Conservation (phyloP, 768 basidiomycete genomes). For the Inosperma sp. region DNA sequence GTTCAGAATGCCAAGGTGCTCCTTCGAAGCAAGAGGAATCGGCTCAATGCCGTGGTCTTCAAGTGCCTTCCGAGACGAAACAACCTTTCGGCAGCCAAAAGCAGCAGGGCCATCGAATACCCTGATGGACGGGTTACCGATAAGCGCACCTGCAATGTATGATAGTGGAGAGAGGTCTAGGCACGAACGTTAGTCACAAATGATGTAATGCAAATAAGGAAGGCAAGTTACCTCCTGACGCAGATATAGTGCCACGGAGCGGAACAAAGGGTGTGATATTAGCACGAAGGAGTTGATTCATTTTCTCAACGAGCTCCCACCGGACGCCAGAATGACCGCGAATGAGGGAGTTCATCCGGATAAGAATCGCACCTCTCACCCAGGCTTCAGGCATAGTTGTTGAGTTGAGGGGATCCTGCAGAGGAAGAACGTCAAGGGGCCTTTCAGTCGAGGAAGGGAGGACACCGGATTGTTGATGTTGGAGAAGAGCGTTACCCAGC, state of each 20-base stretch:
- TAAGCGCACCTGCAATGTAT: constrained; percentile 76
- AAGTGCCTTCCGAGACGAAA: constrained; percentile 56
- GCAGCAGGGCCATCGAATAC: constrained; percentile 54
- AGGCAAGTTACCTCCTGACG: constrained; percentile 61
- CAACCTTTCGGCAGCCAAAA: constrained; percentile 46
- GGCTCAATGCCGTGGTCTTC: constrained; percentile 57
- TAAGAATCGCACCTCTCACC: constrained; percentile 82
- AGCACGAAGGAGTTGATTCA: constrained; percentile 64
- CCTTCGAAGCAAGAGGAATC: constrained; percentile 65
- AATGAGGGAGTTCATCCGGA: constrained; percentile 86
- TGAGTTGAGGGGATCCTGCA: constrained; percentile 62
- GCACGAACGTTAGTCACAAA: constrained; percentile 13
- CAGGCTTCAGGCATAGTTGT: constrained; percentile 81
- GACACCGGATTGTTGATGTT: constrained; percentile 77
- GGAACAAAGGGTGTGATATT: constrained; percentile 80
- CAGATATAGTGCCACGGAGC: constrained; percentile 76
- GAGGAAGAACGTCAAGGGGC: constrained; percentile 53
- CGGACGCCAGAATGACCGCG: constrained; percentile 86
- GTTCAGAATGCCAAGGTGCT: constrained; percentile 77
- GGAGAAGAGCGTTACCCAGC: constrained; percentile 78
- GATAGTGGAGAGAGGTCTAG: constrained; percentile 75
- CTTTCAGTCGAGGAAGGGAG: constrained; percentile 52
- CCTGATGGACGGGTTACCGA: constrained; percentile 75
- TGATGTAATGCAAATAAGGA: constrained; percentile 2
- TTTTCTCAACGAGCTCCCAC: constrained; percentile 74